Evolutionary conservation across 1,139 yeast genomes (phyloP).

Genomic region (Yamadazyma triangularis): DNA sequence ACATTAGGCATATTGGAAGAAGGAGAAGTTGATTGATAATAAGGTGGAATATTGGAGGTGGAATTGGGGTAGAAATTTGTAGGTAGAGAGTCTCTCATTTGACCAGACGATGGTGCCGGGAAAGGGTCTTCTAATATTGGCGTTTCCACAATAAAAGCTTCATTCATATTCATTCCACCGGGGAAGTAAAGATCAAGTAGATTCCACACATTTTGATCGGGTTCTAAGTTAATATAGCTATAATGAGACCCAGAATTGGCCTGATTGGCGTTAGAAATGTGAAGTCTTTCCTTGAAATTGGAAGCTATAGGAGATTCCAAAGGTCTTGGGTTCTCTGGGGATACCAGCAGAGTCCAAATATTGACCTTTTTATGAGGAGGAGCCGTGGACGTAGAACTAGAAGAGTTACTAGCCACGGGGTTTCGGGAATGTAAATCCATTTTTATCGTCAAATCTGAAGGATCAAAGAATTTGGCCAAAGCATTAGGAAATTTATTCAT

Average conservation of each 20-base stretch:
- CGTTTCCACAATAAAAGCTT: constrained; percentile 58
- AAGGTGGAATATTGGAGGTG: not conserved
- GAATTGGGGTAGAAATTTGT: not conserved
- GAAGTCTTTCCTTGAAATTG: constrained; percentile 10
- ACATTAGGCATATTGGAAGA: constrained; percentile 7
- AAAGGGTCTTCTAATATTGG: constrained; percentile 16
- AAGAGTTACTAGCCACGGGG: constrained; percentile 2
- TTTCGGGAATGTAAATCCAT: constrained; percentile 24
- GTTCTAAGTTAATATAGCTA: constrained; percentile 40
- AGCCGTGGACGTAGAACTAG: constrained; percentile 2
- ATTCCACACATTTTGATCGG: constrained; percentile 61
- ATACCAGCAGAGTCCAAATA: constrained; percentile 10
- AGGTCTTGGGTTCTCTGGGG: constrained; percentile 11
- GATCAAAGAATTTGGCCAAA: constrained; percentile 58
- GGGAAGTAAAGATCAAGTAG: constrained; percentile 61
- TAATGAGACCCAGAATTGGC: constrained; percentile 5
- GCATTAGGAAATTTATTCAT: constrained; percentile 65
- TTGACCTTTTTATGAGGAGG: constrained; percentile 13
- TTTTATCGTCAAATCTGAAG: constrained; percentile 58
- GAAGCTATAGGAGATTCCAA: constrained; percentile 12
- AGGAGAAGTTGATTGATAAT: constrained; percentile 7
- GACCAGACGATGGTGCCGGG: not conserved
- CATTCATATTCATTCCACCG: constrained; percentile 62
- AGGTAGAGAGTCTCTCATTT: not conserved
- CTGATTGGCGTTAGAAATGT: no score